Evolutionary conservation across 73 alveolate species (phyloP).

Genomic region (Stentor coeruleus): DNA sequence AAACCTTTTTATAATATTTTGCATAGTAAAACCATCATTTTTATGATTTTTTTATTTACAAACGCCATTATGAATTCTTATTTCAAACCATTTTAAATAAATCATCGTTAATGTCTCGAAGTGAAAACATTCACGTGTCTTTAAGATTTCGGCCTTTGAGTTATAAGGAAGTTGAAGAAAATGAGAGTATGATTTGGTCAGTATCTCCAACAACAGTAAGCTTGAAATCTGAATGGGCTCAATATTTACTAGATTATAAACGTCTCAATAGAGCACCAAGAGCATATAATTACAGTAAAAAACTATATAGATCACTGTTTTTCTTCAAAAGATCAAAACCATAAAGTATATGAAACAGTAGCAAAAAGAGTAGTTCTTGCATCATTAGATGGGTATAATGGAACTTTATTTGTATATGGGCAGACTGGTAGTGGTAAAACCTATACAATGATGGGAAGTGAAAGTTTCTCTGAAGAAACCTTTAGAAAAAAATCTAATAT

Average conservation of each 20-base stretch:
- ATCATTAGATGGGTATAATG: slow-evolving; percentile 44
- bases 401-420: slow-evolving; percentile 52
- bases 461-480: neutral
- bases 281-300: neutral
- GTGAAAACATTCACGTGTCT: slow-evolving; percentile 21
- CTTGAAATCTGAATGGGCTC: neutral
- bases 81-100: too few species aligned
- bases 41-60: too few species aligned
- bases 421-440: slow-evolving; percentile 59
- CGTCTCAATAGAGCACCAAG: neutral
- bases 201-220: neutral
- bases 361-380: slow-evolving; percentile 8
- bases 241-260: neutral
- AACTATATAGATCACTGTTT: slow-evolving; percentile 16
- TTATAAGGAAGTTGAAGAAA: neutral
- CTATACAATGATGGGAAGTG: slow-evolving; percentile 50
- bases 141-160: slow-evolving; percentile 16
- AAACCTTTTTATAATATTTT: too few species aligned
- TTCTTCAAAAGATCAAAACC: neutral
- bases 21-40: too few species aligned
- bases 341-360: neutral
- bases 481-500: neutral
- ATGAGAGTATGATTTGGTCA: neutral
- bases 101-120: slow-evolving; percentile 21
- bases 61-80: too few species aligned